These are phyloP conservation scores for Tetrahymena malaccensis DNA, from an alignment of 73 alveolate species.

Conservation along the genomic window DNA sequence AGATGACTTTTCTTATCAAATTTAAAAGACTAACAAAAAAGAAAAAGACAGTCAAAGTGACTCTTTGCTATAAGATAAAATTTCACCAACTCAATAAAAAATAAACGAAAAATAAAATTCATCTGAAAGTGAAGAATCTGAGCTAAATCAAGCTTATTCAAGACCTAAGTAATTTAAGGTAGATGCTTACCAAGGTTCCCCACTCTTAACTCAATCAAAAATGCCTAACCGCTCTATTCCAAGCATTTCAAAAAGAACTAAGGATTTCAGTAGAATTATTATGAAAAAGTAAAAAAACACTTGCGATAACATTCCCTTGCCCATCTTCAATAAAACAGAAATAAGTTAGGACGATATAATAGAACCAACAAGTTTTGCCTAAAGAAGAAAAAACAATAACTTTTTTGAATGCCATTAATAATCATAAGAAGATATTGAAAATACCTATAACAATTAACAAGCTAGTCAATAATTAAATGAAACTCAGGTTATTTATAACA, in stretches of 20 bases:
- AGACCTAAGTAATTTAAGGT: not conserved
- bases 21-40: not conserved
- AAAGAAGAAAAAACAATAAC: not conserved
- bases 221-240: not conserved
- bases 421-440: not conserved
- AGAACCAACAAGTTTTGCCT: not conserved
- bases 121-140: not conserved
- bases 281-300: not conserved
- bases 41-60: not conserved
- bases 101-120: not conserved
- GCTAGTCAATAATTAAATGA: not conserved
- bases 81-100: not conserved
- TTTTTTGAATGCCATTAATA: not conserved
- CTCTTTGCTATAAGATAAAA: not conserved
- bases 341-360: not conserved
- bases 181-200: not conserved
- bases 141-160: not conserved
- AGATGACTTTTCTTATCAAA: not conserved
- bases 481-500: not conserved
- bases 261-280: not conserved
- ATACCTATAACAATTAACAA: not conserved
- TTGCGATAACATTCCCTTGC: not conserved
- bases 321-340: not conserved
- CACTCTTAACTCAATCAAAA: not conserved
- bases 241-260: not conserved